Base-by-base conservation (phyloP, 1,284 basidiomycete species). In the Mixia osmundae region DNA sequence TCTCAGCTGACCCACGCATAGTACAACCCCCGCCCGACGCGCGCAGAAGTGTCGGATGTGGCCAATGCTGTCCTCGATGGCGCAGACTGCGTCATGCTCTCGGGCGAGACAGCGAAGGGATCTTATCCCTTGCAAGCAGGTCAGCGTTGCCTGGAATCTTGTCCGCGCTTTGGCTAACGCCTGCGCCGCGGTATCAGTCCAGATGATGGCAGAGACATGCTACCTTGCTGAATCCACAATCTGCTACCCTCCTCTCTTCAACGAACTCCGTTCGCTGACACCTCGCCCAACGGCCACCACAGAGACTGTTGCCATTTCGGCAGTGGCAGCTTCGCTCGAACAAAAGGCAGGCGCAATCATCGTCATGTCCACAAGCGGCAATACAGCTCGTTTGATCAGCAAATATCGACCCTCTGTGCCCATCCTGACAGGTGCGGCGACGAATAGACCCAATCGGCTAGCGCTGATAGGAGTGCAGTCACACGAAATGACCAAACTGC, bases 151-250 rank as follows among this genome's bases (percentile, higher is more conserved):
- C 12, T 33, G 15, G 21, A 2, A 18, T 29, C 32, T 30, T 20
- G 16, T 18, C n/a, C 6, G 33, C n/a, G 20, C 7, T 42, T 37
- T 35, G 21, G 20, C 15, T 20, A 20, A 8, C 23, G 30, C 14
- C 20, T 25, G 3, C 12, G 4, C 8, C 22, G 30, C 20, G 12
- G 18, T 19, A 4, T n/a, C 46, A 78, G 85, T 91, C 48, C 68
- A 83, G 49, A 87, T 91, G 83, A 95, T 95, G 85, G 85, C 85
- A 33, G 87, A 95, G 66, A 91, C 83, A 5, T 91, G 85, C 53
- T 68, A 79, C 54, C 72, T 94, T 46, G 87, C 85, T 42, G 85
- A 95, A 62, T 69, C 72, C 36, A 76, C 87, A 24, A 80, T 87
- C 57, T 83, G 78, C 62, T 83, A 91, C 57, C 77, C 77, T 30